Evolutionary conservation across 768 basidiomycete genomes (phyloP), one percentile per base, ranked within the genome.

Genomic region (Leccinum subgranulosum): DNA sequence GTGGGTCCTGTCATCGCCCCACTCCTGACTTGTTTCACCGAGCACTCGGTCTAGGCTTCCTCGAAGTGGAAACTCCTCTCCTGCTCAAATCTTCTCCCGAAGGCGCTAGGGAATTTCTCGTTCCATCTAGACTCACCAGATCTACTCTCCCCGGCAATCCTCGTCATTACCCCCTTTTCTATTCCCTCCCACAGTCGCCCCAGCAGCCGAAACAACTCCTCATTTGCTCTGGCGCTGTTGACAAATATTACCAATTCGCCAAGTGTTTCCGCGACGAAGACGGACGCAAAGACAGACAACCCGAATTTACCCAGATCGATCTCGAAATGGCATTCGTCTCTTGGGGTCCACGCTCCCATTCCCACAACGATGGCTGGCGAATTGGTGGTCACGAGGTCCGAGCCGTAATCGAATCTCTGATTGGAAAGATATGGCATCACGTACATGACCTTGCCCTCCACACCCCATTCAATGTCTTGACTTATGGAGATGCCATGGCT

Each of bases 271-370:
- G 95, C 47, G 95, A 98, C 72, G 95, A 98, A 73, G 93, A 92
- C 67, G 94, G 94, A 4, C 82, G 95, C 56, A 94, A 90, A 73
- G 95, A 98, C 70, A 82, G 95, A 46, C 95, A 98, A 68, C 94
- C 95, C 0, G 95, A 98, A 72, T 98, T 98, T 74, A 98, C 95
- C 21, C 95, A 98, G 75, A 79, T 98, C 59, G 95, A 98, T 84
- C 74, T 98, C 60, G 95, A 98, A 75, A 95, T 97, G 90, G 93
- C 90, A 2, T 98, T 90, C 74, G 87, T 95, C 17, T 88, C 88
- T 8, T 97, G 95, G 86, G 88, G 87, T 50, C 62, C 66, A 3
- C 54, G 57, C 15, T 9, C 19, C 10, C 10, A 50, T 17, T 52
- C 68, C 46, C 61, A 67, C 31, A 39, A 56, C 33, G 73, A 81